Evolutionary conservation across 495 filamentous ascomycete genomes (phyloP), one percentile per base, ranked within the genome.

Genomic region (Xylaria longipes): DNA sequence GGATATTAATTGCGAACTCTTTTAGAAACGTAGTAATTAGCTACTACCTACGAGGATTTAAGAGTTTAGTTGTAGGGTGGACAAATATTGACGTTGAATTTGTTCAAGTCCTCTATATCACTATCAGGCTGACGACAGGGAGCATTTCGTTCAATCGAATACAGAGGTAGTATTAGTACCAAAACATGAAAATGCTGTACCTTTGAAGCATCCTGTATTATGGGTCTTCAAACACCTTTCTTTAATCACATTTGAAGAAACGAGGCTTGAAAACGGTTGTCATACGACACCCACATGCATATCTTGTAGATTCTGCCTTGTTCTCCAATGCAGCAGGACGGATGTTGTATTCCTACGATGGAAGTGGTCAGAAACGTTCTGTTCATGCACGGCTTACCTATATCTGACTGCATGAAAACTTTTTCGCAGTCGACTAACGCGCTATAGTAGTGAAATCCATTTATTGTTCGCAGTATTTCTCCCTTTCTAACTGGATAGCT

Each of bases 391-490:
- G 29, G 63, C 63, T 65, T 65, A 65, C 37, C 14, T 37, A 25
- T 35, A 25, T 35, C 63, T 65, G 63, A 65, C 63, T 65, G 63
- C 63, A 65, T 65, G 63, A 50, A 65, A 50, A 65, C 2, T 25
- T 65, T 50, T 52, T 29, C 15, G 9, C 25, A 14, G 22, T n/a
- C 41, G 62, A 46, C 41, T 9, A 65, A 65, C 27, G 2, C 22
- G 5, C 9, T 25, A n/a, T 33, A n/a, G 37, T 31, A 33, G 9
- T 7, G 35, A 39, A 48, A 48, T 41, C 5, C 1, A 62, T 6
- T 43, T 22, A 20, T 37, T 60, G 29, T 2, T 35, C 7, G 31
- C 5, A 35, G 8, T 58, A 22, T 12, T 52, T 50, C 22, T 7
- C 22, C 22, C 4, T 3, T 52, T 27, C n/a, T 3, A 52, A 11